phyloP scores from a whole-genome alignment of 495 filamentous ascomycete species.

The Platismatia glauca region DNA sequence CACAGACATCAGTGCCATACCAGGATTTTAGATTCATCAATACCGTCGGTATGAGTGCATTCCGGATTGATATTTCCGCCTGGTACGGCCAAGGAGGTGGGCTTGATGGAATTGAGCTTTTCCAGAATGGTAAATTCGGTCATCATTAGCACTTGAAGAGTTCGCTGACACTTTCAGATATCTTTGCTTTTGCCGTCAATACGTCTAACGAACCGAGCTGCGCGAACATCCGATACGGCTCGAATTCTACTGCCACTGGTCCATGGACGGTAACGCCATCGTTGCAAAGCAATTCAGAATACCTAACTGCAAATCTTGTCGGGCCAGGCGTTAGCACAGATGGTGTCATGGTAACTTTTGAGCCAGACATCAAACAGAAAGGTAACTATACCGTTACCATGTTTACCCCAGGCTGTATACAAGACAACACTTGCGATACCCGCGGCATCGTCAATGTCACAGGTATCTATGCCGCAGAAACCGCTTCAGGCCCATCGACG shows the following conservation, averaged over 20 bases:
- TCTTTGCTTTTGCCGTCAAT: slow-evolving; percentile 73
- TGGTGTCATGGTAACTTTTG: slow-evolving; percentile 57
- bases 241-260: slow-evolving; percentile 58
- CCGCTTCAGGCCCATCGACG: slow-evolving; percentile 32
- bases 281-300: slow-evolving; percentile 56
- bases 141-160: neutral
- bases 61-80: slow-evolving; percentile 72
- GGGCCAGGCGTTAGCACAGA: slow-evolving; percentile 42
- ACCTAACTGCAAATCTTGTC: slow-evolving; percentile 59
- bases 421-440: slow-evolving; percentile 64
- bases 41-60: slow-evolving; percentile 74
- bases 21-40: slow-evolving; percentile 94
- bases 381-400: slow-evolving; percentile 83
- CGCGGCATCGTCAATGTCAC: slow-evolving; percentile 77
- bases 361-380: slow-evolving; percentile 76
- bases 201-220: slow-evolving; percentile 85
- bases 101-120: slow-evolving; percentile 82
- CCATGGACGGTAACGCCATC: slow-evolving; percentile 62
- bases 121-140: slow-evolving; percentile 52
- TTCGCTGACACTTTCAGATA: slow-evolving; percentile 44
- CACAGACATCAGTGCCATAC: slow-evolving; percentile 50
- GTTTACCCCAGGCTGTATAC: slow-evolving; percentile 81
- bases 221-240: slow-evolving; percentile 53
- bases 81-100: slow-evolving; percentile 86
- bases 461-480: slow-evolving; percentile 49